Conservation (phyloP, 148 eudicot genomes). For the Amaranthus hypochondriacus region DNA sequence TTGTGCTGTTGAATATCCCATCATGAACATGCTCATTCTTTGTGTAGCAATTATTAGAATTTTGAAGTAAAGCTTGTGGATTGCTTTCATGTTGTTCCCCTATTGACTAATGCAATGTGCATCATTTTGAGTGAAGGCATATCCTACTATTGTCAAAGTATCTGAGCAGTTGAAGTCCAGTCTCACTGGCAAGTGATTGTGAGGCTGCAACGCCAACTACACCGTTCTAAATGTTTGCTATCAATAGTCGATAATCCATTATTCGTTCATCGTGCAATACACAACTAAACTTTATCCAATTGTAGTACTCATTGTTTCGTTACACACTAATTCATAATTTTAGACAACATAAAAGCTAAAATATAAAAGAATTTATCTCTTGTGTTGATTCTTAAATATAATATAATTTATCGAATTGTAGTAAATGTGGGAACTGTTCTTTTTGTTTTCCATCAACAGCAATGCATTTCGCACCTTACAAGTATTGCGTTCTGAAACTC, state of each 20-base stretch:
- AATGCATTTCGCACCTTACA: no score
- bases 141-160: neutral
- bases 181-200: neutral
- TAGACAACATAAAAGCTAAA: neutral
- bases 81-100: conserved; percentile 15
- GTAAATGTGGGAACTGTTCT: no score
- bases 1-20: conserved; percentile 17
- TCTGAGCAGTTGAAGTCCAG: neutral
- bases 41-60: conserved; percentile 18
- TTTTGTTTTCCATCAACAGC: no score
- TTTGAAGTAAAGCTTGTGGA: conserved; percentile 30
- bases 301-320: neutral
- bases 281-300: neutral
- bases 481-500: no score
- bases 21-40: conserved; percentile 25
- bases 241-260: neutral
- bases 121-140: conserved; percentile 23
- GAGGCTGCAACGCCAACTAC: neutral
- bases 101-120: conserved; percentile 10
- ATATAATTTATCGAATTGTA: no score
- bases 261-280: neutral
- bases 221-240: neutral
- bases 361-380: neutral
- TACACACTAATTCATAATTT: neutral
- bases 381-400: no score